Base-by-base conservation (phyloP, 768 basidiomycete species). In the Naganishia kalamii region DNA sequence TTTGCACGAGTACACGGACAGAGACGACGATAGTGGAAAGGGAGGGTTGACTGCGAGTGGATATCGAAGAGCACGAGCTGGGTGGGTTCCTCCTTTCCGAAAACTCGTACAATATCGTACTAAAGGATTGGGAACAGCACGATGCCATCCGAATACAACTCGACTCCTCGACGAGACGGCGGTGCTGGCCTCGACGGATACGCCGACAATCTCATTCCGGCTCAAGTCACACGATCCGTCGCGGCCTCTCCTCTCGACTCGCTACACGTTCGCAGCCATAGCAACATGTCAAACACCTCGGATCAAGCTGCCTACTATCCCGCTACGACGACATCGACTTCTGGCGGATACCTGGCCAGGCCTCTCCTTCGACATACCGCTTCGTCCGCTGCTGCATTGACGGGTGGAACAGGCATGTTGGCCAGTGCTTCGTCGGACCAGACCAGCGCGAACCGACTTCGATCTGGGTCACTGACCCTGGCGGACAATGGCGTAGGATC, bases 31-130 rank as follows among this genome's bases (percentile, higher is more conserved):
- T 25, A 61, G 60, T 17, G 60, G 32, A 25, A 61, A 46, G 32
- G 41, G 41, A 19, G 60, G 43, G 3, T 30, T 46, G n/a, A 10
- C 19, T 29, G 23, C 60, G 21, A 7, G 25, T 25, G 89, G 90
- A 67, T 94, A 92, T 78, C 86, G 90, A 81, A 86, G 92, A 82
- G 90, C 92, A 75, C 87, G 92, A 86, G 94, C 93, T 70, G 94
- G 92, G 78, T 78, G 52, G 70, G 77, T 74, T 21, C 10, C 21
- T 57, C 86, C 83, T 46, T 72, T 79, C 66, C 75, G 73, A 48
- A 19, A 54, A 35, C 62, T 57, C 17, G 25, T 6, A 3, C 27
- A 8, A 50, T 41, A 32, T 8, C 40, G 50, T 19, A 21, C 23
- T 61, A 30, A 37, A 32, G 13, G 17, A 10, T 15, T 46, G 15